These are phyloP conservation scores for Candida krabiensis DNA, from an alignment of 805 yeast genomes.

Conservation along the genomic window DNA sequence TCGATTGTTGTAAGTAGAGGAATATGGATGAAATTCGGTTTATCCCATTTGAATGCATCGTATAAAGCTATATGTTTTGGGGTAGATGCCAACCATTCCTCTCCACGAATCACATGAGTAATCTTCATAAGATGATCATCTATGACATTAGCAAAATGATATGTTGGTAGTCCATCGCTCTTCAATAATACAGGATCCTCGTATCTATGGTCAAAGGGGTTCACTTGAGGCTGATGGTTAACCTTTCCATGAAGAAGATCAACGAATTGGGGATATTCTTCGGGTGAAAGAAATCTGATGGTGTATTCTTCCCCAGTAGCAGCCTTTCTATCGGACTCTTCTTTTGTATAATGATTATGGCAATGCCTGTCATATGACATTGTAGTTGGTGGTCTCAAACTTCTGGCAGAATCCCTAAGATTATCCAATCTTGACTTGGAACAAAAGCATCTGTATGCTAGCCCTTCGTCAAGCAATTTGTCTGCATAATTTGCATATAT, in stretches of 20 bases:
- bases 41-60: constrained; percentile 78
- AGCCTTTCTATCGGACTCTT: constrained; percentile 40
- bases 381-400: constrained; percentile 82
- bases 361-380: constrained; percentile 92
- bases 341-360: constrained; percentile 38
- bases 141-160: constrained; percentile 93
- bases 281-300: constrained; percentile 78
- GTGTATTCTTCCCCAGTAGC: constrained; percentile 44
- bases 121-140: constrained; percentile 93
- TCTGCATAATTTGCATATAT: constrained; percentile 66
- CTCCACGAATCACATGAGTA: constrained; percentile 95
- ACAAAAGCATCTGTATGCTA: constrained; percentile 88
- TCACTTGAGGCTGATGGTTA: constrained; percentile 77
- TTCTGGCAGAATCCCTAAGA: constrained; percentile 71
- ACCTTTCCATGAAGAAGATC: constrained; percentile 81
- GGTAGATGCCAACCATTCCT: constrained; percentile 96
- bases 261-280: constrained; percentile 57
- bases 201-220: constrained; percentile 65
- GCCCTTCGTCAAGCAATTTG: constrained; percentile 56
- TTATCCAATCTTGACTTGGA: constrained; percentile 70
- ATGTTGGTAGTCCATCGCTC: constrained; percentile 95
- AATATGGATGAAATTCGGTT: constrained; percentile 84
- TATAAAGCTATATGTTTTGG: constrained; percentile 92
- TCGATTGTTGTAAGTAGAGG: constrained; percentile 76
- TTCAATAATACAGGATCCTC: constrained; percentile 90